Evolutionary conservation across 768 basidiomycete genomes (phyloP).

Genomic region (Serpula lacrymans): DNA sequence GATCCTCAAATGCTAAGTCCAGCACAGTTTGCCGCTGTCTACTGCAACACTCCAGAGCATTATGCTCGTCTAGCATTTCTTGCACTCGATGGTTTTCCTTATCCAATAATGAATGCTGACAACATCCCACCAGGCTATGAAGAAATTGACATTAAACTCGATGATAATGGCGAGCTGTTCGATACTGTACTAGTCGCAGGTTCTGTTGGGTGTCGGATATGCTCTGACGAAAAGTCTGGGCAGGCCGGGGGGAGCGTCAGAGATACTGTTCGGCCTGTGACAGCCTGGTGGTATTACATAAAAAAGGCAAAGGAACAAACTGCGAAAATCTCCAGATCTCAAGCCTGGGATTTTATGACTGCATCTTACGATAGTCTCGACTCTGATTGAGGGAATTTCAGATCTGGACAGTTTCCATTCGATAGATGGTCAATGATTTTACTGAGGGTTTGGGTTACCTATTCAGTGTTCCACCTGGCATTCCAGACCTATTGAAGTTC

Average conservation of each 20-base stretch:
- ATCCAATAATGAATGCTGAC: slow-evolving; percentile 6
- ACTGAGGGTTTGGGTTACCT: too few species aligned
- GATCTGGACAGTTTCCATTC: too few species aligned
- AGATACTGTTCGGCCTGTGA: slow-evolving; percentile 8
- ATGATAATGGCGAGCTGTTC: slow-evolving; percentile 11
- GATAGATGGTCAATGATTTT: too few species aligned
- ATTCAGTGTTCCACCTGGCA: too few species aligned
- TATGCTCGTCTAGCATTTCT: neutral
- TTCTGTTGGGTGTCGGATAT: slow-evolving; percentile 6
- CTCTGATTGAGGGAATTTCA: too few species aligned
- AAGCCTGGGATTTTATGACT: too few species aligned
- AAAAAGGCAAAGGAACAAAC: too few species aligned
- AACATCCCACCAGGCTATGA: slow-evolving; percentile 11
- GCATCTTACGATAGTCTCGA: too few species aligned
- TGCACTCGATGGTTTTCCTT: slow-evolving; percentile 7
- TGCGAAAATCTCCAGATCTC: too few species aligned
- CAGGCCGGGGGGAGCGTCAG: slow-evolving; percentile 4
- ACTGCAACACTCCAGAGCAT: neutral
- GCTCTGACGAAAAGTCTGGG: slow-evolving; percentile 5
- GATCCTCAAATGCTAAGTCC: neutral
- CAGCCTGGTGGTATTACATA: slow-evolving; percentile 12
- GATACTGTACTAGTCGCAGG: slow-evolving; percentile 16
- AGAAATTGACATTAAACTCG: slow-evolving; percentile 13
- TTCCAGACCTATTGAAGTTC: too few species aligned
- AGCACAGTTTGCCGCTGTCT: neutral